Evolutionary conservation across 192 early-diverging fungal species (phyloP), one percentile per base, ranked within the genome.

Genomic region (Dissophora globulifera): DNA sequence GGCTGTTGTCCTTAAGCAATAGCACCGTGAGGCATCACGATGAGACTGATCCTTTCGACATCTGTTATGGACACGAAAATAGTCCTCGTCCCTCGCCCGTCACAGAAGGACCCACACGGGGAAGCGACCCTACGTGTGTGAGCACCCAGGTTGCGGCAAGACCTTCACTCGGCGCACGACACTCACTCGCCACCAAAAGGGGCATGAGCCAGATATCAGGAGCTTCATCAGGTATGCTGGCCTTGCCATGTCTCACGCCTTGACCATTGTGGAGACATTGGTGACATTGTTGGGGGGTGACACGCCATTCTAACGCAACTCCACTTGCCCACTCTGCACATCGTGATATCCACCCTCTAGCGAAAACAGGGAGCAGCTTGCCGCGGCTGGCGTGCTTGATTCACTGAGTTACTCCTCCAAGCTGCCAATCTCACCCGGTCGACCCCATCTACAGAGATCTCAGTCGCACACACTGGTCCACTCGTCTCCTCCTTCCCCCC

Each of bases 41-140:
- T n/a, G n/a, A 40, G 3, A 58, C 55, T 40, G 30, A 58, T 41
- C n/a, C n/a, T n/a, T n/a, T n/a, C n/a, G n/a, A n/a, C n/a, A n/a
- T n/a, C n/a, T n/a, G n/a, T n/a, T n/a, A n/a, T n/a, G n/a, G n/a
- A n/a, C n/a, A n/a, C n/a, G n/a, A 27, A 32, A 25, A 33, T 70
- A 84, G 83, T 89, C 89, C 42, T 92, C 90, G 23, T 91, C 90
- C 40, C 82, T 93, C 58, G 89, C 91, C 2, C 83, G 92, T 55
- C 92, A 93, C 61, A 84, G 91, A 40, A 88, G 90, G 60, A 91
- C 88, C 0, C 92, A 93, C 68, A 89, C 88, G 59, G 91, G 90
- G 42, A 91, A 91, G 68, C 82, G 92, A 50, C 90, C 92, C 4
- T 93, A 91, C 79, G 82, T 83, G 8, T 92, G 91, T 64, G 67